Base-by-base conservation (phyloP, 2,329 filamentous ascomycete genomes). In the Mariannaea sp. region DNA sequence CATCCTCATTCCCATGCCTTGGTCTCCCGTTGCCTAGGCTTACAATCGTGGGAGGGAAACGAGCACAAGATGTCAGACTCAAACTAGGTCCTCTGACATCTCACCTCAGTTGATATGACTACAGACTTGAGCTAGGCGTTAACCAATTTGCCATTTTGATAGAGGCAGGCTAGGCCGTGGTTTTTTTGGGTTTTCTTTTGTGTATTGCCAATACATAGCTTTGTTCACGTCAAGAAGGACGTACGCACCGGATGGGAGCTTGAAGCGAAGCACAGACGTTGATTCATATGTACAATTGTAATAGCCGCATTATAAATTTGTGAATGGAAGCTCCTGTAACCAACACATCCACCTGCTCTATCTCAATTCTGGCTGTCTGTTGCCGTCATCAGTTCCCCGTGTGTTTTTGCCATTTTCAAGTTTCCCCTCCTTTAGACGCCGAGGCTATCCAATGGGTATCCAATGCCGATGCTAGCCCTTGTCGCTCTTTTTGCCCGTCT, bases 1-100 rank as follows among this genome's bases (percentile, higher is more conserved):
- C 65, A 92, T 99, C 66, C 73, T 99, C 69, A 87, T 97, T 56
- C 91, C 94, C 10, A 92, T 97, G 88, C 89, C 92, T 7, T 99
- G 94, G 94, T 96, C 91, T 58, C 92, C 94, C 4, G 91, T 97
- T 56, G 87, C 88, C 58, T 96, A 80, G 71, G 54, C 17, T n/a
- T 27, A 27, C n/a, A 20, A 13, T 7, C n/a, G 26, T 10, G 29
- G 3, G 35, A 17, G 6, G 38, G n/a, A n/a, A n/a, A n/a, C n/a
- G n/a, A n/a, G 27, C 13, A 47, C 42, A 20, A 26, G 19, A 5
- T 16, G 19, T 14, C 16, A 13, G 13, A 17, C 12, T 29, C 10
- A n/a, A n/a, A n/a, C n/a, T 13, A 33, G 26, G 12, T 38, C 32
- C 22, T 33, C 12, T 53, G 29, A 19, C 24, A 19, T 30, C 39